Conservation (phyloP, 148 eudicot genomes). For the Persicaria maculosa region DNA sequence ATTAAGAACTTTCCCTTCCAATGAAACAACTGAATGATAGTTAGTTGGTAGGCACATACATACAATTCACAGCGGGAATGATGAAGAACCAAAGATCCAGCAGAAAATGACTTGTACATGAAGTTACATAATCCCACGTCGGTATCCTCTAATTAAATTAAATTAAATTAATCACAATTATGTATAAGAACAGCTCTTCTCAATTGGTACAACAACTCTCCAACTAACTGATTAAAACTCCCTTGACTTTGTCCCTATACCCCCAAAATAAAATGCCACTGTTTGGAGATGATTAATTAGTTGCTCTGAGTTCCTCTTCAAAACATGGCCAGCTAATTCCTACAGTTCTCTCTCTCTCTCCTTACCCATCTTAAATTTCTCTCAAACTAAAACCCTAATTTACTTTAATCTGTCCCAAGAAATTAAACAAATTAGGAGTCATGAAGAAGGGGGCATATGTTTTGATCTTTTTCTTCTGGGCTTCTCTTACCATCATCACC, state of each 20-base stretch:
- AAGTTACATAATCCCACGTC: neutral
- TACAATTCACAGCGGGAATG: neutral
- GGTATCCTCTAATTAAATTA: neutral
- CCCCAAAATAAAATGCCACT: neutral
- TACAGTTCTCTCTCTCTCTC: conserved; percentile 9
- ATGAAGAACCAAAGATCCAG: conserved; percentile 1
- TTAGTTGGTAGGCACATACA: conserved; percentile 8
- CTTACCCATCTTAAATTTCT: conserved; percentile 6
- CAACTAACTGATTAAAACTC: conserved; percentile 17
- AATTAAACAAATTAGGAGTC: neutral
- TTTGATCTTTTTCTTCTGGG: conserved; percentile 14
- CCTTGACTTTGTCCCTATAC: conserved; percentile 2
- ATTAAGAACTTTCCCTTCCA: neutral
- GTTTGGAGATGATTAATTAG: neutral
- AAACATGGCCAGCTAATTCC: conserved; percentile 24
- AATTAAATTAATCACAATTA: neutral
- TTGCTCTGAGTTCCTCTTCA: neutral
- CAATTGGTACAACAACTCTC: conserved; percentile 25
- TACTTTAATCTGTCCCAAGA: neutral
- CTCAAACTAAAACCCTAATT: conserved; percentile 5
- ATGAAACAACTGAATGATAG: neutral
- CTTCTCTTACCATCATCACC: conserved; percentile 8
- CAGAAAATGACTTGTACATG: conserved; percentile 8
- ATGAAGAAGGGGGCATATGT: conserved; percentile 12
- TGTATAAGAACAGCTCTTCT: neutral